These are phyloP conservation scores for Hyphodiscus hymeniophilus DNA, from an alignment of 495 filamentous ascomycete species.

Conservation along the genomic window DNA sequence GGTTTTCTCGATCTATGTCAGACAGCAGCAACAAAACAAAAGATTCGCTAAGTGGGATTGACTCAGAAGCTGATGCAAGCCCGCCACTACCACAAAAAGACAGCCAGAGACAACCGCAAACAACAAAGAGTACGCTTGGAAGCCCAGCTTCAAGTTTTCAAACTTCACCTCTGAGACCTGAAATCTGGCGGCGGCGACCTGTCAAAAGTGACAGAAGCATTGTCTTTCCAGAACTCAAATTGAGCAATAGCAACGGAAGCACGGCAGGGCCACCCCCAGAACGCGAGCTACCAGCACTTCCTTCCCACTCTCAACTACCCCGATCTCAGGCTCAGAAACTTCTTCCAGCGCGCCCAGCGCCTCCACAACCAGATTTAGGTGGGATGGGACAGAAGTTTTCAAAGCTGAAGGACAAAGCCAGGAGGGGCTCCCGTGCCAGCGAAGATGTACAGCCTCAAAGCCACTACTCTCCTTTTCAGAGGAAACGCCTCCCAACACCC, in stretches of 20 bases:
- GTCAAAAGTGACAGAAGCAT: conserved; percentile 18
- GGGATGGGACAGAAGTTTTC: conserved; percentile 19
- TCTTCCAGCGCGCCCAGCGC: conserved; percentile 15
- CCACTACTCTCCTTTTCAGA: not conserved
- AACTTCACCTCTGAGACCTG: conserved; percentile 12
- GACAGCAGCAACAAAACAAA: conserved; percentile 16
- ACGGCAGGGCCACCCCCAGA: conserved; percentile 10
- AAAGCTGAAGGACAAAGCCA: conserved; percentile 17
- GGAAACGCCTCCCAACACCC: conserved; percentile 12
- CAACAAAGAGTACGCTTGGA: conserved; percentile 6
- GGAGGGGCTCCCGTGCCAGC: not conserved
- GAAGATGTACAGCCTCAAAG: conserved; percentile 10
- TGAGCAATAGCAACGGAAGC: conserved; percentile 22
- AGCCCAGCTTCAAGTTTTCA: conserved; percentile 9
- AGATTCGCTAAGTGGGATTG: conserved; percentile 18
- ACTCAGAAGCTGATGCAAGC: conserved; percentile 15
- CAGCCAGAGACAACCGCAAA: conserved; percentile 3
- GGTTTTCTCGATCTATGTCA: conserved; percentile 15
- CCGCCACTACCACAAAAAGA: conserved; percentile 17
- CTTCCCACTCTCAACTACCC: conserved; percentile 14
- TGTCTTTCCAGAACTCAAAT: conserved; percentile 17
- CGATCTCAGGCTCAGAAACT: conserved; percentile 16
- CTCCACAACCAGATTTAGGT: conserved; percentile 13
- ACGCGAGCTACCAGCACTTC: not conserved
- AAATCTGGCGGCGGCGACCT: conserved; percentile 21